Base-by-base conservation (phyloP, 2,329 filamentous ascomycete species). In the Zymoseptoria ardabiliae region DNA sequence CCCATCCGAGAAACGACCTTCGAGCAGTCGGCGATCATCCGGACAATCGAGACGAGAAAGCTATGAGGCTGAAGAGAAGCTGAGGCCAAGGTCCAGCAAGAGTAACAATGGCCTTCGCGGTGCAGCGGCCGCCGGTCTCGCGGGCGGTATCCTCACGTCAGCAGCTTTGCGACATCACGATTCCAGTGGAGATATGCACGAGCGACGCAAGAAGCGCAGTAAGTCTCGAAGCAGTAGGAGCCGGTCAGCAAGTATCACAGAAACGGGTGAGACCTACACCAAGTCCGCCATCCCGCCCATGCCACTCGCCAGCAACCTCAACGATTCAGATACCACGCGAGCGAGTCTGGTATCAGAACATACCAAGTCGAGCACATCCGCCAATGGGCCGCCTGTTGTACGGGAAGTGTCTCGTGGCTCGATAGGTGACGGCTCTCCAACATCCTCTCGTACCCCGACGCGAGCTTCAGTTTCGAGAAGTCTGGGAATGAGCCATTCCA, bases 221-320 rank as follows among this genome's bases (percentile, higher is more conserved):
- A 78, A 73, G 53, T 76, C 73, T 60, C 67, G 74, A 61, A 78
- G 79, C 61, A 82, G 80, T 60, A 77, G 79, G 53, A 85, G 82
- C 58, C 55, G 69, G 21, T 80, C 77, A 57, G 75, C 73, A 4
- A 82, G 80, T 68, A 71, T 82, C 57, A 74, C 82, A 25, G 83
- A 85, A 60, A 66, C 78, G 2, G 82, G 84, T 57, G 76, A 82
- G 45, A 71, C 77, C 19, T 79, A 79, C 50, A 23, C 85, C 54
- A 67, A 68, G 51, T 61, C 64, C 48, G 58, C 66, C 1, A 83
- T 89, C 13, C 88, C 91, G 6, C 90, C 90, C 5, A 91, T 97
- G 87, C 93, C 93, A 2, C 81, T 96, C 63, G 87, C 89, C 74
- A 96, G 92, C 74, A 90, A 91, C 58, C 84, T 96, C 59, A 88